These are phyloP conservation scores for Spinacia oleracea DNA, from an alignment of 179 eudicot species.

Conservation along the genomic window DNA sequence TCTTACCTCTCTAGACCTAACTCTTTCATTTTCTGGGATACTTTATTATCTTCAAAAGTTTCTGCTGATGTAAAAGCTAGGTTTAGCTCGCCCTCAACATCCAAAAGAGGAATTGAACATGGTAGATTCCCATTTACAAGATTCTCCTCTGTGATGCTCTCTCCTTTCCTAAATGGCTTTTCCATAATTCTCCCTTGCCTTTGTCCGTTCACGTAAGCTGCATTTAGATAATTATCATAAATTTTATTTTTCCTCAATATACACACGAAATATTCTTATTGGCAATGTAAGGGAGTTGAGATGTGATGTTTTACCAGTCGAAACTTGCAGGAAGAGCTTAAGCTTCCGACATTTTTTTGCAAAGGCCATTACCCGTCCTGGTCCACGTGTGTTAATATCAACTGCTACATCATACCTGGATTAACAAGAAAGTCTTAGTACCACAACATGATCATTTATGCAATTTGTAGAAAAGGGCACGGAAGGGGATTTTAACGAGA, in stretches of 20 bases:
- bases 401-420: slow-evolving; percentile 74
- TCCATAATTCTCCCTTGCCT: slow-evolving; percentile 92
- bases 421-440: slow-evolving; percentile 12
- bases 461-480: neutral
- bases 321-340: slow-evolving; percentile 67
- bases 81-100: slow-evolving; percentile 72
- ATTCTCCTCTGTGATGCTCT: slow-evolving; percentile 65
- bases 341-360: slow-evolving; percentile 66
- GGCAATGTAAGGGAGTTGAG: neutral
- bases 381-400: slow-evolving; percentile 70
- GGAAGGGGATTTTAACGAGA: neutral
- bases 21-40: slow-evolving; percentile 69
- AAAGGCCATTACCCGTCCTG: slow-evolving; percentile 58
- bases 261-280: neutral
- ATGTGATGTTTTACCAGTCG: slow-evolving; percentile 52
- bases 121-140: slow-evolving; percentile 34
- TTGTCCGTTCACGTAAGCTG: slow-evolving; percentile 99
- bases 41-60: slow-evolving; percentile 37
- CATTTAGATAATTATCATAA: slow-evolving; percentile 12
- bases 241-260: neutral
- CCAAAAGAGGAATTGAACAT: slow-evolving; percentile 39
- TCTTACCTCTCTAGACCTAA: slow-evolving; percentile 66
- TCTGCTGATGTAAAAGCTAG: slow-evolving; percentile 54
- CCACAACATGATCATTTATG: slow-evolving; percentile 1
- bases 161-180: slow-evolving; percentile 73